Conservation (phyloP, 257 asterid genomes). For the Petrea volubilis region DNA sequence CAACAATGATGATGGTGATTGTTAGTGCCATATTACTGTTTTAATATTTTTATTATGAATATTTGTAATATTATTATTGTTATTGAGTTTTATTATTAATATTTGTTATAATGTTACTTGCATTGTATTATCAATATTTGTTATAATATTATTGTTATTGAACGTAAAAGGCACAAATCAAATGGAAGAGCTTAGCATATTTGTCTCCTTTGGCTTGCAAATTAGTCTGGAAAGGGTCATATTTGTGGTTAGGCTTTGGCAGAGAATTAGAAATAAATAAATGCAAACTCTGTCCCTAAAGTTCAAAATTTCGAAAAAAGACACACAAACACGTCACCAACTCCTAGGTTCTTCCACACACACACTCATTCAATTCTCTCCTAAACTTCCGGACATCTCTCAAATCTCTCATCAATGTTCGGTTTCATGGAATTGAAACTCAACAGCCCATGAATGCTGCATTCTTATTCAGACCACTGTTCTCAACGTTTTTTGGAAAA, state of each 20-base stretch:
- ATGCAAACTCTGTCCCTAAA: conserved; percentile 13
- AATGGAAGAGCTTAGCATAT: too few species aligned
- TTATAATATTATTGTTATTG: too few species aligned
- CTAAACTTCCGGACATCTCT: conserved; percentile 11
- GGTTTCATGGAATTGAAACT: conserved; percentile 3
- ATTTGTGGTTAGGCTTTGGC: background rate
- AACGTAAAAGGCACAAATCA: too few species aligned
- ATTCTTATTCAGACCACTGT: conserved; percentile 11
- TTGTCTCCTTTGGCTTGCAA: too few species aligned
- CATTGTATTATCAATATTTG: too few species aligned
- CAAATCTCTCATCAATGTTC: conserved; percentile 3
- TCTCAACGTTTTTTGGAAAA: conserved; percentile 29
- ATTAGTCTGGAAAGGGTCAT: background rate
- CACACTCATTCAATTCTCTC: conserved; percentile 17
- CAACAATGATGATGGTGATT: too few species aligned
- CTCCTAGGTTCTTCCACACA: conserved; percentile 25
- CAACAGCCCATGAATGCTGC: conserved; percentile 33
- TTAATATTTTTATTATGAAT: too few species aligned
- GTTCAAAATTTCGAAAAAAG: background rate
- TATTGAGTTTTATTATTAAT: too few species aligned
- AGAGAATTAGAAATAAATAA: background rate
- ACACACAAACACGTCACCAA: background rate
- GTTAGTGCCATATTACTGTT: too few species aligned
- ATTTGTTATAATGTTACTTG: too few species aligned
- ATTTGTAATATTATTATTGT: too few species aligned